phyloP scores from a whole-genome alignment of 352 stramenopile species.

The Phytophthora litchii region DNA sequence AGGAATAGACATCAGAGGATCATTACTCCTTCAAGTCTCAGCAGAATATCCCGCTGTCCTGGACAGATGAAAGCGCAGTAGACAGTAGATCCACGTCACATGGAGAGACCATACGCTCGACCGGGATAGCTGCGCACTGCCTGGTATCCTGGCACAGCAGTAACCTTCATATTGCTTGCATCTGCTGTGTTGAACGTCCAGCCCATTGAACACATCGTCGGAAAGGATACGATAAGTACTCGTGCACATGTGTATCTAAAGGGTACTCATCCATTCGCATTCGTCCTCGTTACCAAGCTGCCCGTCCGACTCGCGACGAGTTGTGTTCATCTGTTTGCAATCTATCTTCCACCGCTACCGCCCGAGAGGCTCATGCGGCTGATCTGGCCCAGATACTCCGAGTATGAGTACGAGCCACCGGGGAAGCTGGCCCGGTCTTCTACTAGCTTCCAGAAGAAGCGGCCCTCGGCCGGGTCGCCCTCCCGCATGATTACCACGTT shows the following conservation, averaged over 20 bases:
- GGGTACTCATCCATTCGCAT: conserved; percentile 35
- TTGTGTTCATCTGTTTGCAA: conserved; percentile 26
- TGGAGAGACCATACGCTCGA: conserved; percentile 4
- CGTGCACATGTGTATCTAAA: conserved; percentile 19
- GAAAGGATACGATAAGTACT: neutral
- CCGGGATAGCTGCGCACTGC: conserved; percentile 5
- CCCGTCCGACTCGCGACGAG: conserved; percentile 9
- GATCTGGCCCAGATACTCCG: conserved; percentile 95
- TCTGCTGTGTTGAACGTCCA: neutral
- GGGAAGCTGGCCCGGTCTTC: conserved; percentile 98
- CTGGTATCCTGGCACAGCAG: neutral
- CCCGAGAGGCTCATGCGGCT: conserved; percentile 72
- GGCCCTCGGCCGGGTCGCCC: conserved; percentile 92
- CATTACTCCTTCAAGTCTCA: conserved; percentile 25
- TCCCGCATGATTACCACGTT: conserved; percentile 94
- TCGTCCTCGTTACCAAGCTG: conserved; percentile 22
- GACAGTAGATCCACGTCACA: conserved; percentile 10
- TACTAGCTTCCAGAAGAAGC: conserved; percentile 98
- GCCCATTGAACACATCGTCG: too few relatives aligned
- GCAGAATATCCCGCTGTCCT: conserved; percentile 13
- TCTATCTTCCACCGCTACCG: conserved; percentile 63
- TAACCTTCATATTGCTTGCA: neutral
- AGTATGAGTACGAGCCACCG: conserved; percentile 97
- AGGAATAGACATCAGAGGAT: conserved; percentile 1
- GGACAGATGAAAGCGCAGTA: conserved; percentile 15